These are phyloP conservation scores for Coemansia sp. DNA, from an alignment of 192 early-diverging fungal genomes.

Conservation along the genomic window DNA sequence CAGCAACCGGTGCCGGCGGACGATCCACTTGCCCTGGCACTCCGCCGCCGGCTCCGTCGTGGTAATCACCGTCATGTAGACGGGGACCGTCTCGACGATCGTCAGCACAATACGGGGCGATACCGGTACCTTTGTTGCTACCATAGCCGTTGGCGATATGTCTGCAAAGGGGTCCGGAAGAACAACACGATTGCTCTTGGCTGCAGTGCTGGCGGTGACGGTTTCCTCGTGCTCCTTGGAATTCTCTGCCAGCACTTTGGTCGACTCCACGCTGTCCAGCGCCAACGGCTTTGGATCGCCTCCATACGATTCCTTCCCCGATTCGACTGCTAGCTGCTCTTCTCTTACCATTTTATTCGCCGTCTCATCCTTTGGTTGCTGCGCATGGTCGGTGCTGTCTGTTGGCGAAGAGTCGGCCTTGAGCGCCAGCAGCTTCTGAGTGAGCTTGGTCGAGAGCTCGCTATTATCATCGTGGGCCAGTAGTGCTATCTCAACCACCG, in stretches of 20 bases:
- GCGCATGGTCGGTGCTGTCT: neutral
- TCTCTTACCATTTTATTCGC: too few species aligned
- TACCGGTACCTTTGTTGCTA: slow-evolving; percentile 42
- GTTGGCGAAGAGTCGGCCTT: neutral
- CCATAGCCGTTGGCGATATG: slow-evolving; percentile 47
- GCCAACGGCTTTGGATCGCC: neutral
- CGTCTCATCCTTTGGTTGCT: neutral
- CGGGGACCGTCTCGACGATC: slow-evolving; percentile 54
- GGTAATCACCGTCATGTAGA: slow-evolving; percentile 55
- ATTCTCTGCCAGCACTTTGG: slow-evolving; percentile 29
- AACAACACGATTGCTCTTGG: slow-evolving; percentile 25
- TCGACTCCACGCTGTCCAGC: slow-evolving; percentile 46
- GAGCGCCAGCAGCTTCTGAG: slow-evolving; percentile 42
- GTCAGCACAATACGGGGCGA: slow-evolving; percentile 53
- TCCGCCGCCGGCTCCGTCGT: slow-evolving; percentile 41
- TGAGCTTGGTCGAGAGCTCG: slow-evolving; percentile 32
- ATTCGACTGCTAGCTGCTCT: too few species aligned
- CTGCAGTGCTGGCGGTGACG: neutral
- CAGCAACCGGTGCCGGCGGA: slow-evolving; percentile 67
- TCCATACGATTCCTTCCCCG: too few species aligned
- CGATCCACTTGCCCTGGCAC: slow-evolving; percentile 43
- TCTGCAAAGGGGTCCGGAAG: slow-evolving; percentile 50
- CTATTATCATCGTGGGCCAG: slow-evolving; percentile 5
- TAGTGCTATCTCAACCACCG: neutral
- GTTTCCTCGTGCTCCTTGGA: slow-evolving; percentile 43